Evolutionary conservation across 2,329 filamentous ascomycete genomes (phyloP), one percentile per base, ranked within the genome.

Genomic region (Leptoxyphium fumago): DNA sequence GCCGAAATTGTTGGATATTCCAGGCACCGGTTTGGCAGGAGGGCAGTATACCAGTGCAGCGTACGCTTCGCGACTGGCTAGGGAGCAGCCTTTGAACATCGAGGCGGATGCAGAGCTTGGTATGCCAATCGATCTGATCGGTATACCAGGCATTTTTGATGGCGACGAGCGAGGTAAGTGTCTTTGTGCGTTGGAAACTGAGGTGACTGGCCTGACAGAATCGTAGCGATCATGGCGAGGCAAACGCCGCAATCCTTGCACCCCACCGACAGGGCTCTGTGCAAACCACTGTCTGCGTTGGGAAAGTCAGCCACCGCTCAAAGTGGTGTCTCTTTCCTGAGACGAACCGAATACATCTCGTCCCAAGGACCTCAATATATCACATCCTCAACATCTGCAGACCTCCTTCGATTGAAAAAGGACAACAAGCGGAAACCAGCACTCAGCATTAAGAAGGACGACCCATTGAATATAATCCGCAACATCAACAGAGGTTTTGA

Each of bases 101-200:
- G 91, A 98, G 65, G 87, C 87, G 28, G 91, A 98, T 75, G 91
- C 88, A 8, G 91, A 98, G 69, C 75, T 96, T 54, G 91, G 91
- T 46, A 96, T 98, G 91, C 87, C 88, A 47, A 78, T 98, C 60
- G 89, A 96, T 62, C 68, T 98, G 53, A 83, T 96, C 46, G 91
- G 91, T 57, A 85, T 96, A 68, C 89, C 89, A 6, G 87, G 88
- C 28, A 80, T 96, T 45, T 95, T 96, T 58, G 81, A 96, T 57
- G 89, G 88, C 46, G 87, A 96, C 62, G 89, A 96, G 70, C 82
- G 82, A 66, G 86, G 88, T 95, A 72, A 48, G 70, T 60, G 14
- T 39, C 39, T 30, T 6, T n/a, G n/a, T n/a, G 39, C 38, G 21
- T 13, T 34, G n/a, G 4, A 28, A 18, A 14, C 15, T 32, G 26